These are phyloP conservation scores for Arthrocladium fulminans DNA, from an alignment of 2,329 filamentous ascomycete genomes.

Conservation along the genomic window DNA sequence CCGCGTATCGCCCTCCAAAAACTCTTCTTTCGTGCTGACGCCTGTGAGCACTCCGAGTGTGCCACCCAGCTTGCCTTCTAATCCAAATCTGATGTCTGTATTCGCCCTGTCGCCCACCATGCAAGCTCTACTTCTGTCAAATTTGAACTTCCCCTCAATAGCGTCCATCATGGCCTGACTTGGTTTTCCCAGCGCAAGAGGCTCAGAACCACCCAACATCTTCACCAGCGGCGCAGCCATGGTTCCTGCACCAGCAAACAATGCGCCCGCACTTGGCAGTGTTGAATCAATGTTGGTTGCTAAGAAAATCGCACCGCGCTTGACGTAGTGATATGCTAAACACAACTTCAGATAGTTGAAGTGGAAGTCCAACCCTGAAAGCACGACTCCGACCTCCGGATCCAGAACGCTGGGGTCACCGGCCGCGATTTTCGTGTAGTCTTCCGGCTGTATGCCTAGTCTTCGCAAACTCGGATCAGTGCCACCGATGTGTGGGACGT, in stretches of 20 bases:
- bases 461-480: constrained; percentile 70
- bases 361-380: constrained; percentile 87
- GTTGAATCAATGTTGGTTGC: constrained; percentile 92
- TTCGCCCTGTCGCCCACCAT: constrained; percentile 94
- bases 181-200: constrained; percentile 79
- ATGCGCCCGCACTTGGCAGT: constrained; percentile 66
- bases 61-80: constrained; percentile 82
- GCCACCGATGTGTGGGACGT: constrained; percentile 72
- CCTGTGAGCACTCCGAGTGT: constrained; percentile 87
- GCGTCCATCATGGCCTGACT: constrained; percentile 99
- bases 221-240: constrained; percentile 68
- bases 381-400: constrained; percentile 78
- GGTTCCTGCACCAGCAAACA: constrained; percentile 88
- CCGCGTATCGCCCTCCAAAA: constrained; percentile 65
- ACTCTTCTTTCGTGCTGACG: constrained; percentile 70
- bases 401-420: constrained; percentile 66
- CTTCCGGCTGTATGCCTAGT: constrained; percentile 64
- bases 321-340: constrained; percentile 76
- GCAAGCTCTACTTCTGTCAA: constrained; percentile 75
- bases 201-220: constrained; percentile 55
- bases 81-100: constrained; percentile 92
- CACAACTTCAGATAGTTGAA: constrained; percentile 90
- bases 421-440: constrained; percentile 66
- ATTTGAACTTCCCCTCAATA: constrained; percentile 87
- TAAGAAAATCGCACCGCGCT: constrained; percentile 69